Percentiles rank a stretch among this genome's conserved stretches.
Evolutionary conservation across 192 early-diverging fungal species (phyloP).

Genomic region (Rhizophagus sp.): DNA sequence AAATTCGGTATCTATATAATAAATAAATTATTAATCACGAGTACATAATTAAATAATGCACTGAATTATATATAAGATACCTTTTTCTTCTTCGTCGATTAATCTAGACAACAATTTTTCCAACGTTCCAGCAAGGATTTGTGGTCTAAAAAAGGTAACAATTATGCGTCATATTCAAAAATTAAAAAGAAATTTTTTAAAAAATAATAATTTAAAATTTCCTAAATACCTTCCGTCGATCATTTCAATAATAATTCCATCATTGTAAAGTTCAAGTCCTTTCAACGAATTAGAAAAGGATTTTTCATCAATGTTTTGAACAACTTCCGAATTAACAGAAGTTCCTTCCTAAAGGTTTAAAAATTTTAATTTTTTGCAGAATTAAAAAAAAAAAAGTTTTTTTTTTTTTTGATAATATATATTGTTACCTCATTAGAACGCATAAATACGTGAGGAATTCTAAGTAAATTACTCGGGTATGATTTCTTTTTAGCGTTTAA

Average conservation of each 20-base stretch:
- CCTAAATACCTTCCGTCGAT: constrained; percentile 10
- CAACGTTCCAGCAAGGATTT: constrained; percentile 60
- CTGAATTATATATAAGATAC: constrained; percentile 32
- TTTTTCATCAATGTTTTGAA: background rate
- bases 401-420: too few relatives aligned
- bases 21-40: background rate
- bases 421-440: constrained; percentile 5
- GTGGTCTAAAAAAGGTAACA: constrained; percentile 14
- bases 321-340: background rate
- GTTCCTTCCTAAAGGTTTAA: background rate
- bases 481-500: constrained; percentile 17
- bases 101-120: constrained; percentile 65
- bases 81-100: constrained; percentile 64
- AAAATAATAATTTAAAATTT: background rate
- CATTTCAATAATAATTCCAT: background rate
- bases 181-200: background rate
- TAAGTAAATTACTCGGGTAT: background rate
- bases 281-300: background rate
- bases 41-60: background rate
- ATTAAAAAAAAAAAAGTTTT: background rate
- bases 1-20: constrained; percentile 61
- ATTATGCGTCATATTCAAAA: background rate
- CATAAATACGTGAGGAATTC: constrained; percentile 5
- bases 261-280: background rate
- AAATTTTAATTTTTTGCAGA: background rate